Base-by-base conservation (phyloP, 306 rosid species). In the Castanea mollissima region DNA sequence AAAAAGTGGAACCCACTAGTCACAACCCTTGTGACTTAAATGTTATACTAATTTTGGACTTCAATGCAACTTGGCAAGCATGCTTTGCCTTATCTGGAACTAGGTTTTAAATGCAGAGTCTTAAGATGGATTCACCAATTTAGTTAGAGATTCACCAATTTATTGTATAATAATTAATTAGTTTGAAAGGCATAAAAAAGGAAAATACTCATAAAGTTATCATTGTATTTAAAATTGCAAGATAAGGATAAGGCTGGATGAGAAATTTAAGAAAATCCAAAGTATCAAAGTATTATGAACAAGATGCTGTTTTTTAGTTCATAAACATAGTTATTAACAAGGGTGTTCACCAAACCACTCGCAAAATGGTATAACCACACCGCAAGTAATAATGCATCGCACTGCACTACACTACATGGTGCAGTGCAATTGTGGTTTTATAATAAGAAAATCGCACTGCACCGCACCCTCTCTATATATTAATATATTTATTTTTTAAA, bases 321-420 rank as follows among this genome's bases (percentile, higher is more conserved):
- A 49, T 49, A 49, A 49, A 12, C 4, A 12, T 11, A 49, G 16
- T 49, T 49, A 49, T 49, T 49, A 49, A 14, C 1, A 2, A 0
- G 2, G 46, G 46, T 41, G 46, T 41, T 8, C 3, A 41, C 11
- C 11, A 38, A 38, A 38, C 46, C 0, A 0, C 46, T 38, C 3
- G 1, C 1, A 38, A 38, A 38, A 8, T 38, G 9, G 3, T 41
- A 41, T 41, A 8, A 41, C 46, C 0, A 0, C 46, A 41, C 3
- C 3, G 11, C 8, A 8, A 41, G 46, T 41, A 8, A 41, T 0
- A 41, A 2, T 2, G 46, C 1, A 8, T 0, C 46, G 0, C 46
- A 41, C 11, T 2, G 1, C 12, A 41, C 1, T 41, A 0, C 46
- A 38, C 0, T 35, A 1, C 41, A 35, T 6, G 41, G 41, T 35